phyloP scores from a whole-genome alignment of 2,329 filamentous ascomycete genomes.

The Aspergillus sclerotialis region DNA sequence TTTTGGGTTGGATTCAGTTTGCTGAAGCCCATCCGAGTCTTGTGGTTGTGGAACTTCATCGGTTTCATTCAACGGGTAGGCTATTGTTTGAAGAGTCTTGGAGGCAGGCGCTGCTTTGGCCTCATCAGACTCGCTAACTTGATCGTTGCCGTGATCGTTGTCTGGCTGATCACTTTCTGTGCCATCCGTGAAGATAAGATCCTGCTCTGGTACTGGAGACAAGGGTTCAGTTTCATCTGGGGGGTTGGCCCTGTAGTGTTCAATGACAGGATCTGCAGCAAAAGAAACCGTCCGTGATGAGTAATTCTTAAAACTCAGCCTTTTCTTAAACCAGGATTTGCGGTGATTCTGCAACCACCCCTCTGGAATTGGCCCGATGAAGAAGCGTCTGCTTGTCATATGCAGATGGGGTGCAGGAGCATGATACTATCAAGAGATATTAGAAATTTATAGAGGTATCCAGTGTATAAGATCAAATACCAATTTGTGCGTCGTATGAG shows the following conservation, averaged over 20 bases:
- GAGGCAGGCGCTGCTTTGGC: constrained; percentile 1
- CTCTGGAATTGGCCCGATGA: constrained; percentile 60
- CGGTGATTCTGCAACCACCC: constrained; percentile 58
- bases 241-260: constrained; percentile 29
- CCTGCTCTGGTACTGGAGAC: constrained; percentile 8
- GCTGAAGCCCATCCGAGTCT: constrained; percentile 6
- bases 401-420: constrained; percentile 56
- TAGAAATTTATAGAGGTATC: constrained; percentile 3
- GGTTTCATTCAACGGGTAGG: constrained; percentile 14
- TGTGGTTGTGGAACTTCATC: constrained; percentile 5
- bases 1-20: constrained; percentile 4
- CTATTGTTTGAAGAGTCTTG: constrained; percentile 15
- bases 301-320: constrained; percentile 39
- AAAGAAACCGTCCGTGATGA: constrained; percentile 46
- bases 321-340: constrained; percentile 54
- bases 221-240: constrained; percentile 12
- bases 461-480: constrained; percentile 25
- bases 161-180: no score
- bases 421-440: constrained; percentile 42
- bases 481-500: constrained; percentile 49
- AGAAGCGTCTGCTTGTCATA: constrained; percentile 55
- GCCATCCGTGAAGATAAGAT: constrained; percentile 9
- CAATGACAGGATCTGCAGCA: constrained; percentile 39
- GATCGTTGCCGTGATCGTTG: constrained; percentile 8
- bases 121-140: constrained; percentile 7